Percentiles rank a stretch among this genome's conserved stretches.
phyloP scores from a whole-genome alignment of 768 basidiomycete species.

The Clitopilus hobsonii region DNA sequence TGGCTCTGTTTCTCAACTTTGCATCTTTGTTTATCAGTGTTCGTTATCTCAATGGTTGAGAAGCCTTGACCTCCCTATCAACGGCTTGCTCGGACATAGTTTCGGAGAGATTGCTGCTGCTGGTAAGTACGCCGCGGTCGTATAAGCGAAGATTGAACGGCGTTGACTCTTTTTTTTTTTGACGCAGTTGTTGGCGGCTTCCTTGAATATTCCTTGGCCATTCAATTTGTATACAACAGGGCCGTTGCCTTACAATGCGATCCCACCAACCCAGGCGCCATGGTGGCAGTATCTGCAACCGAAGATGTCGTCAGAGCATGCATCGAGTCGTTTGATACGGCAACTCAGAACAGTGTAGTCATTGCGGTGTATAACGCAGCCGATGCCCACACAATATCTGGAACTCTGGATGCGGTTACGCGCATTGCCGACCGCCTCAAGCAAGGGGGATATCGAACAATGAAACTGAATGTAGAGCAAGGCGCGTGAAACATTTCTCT shows the following conservation, averaged over 20 bases:
- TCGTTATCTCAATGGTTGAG: conserved; percentile 25
- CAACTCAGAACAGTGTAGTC: not conserved
- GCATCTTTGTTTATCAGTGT: conserved; percentile 33
- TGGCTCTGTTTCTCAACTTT: conserved; percentile 28
- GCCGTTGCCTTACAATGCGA: not conserved
- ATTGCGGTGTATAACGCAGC: conserved; percentile 4
- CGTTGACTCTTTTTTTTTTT: too few relatives aligned
- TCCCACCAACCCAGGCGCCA: not conserved
- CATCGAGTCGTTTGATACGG: not conserved
- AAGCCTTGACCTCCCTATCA: conserved; percentile 12
- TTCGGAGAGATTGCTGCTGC: not conserved
- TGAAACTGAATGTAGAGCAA: too few relatives aligned
- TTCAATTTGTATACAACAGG: not conserved
- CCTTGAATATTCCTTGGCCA: not conserved
- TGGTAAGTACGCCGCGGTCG: not conserved
- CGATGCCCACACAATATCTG: not conserved
- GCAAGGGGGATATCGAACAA: too few relatives aligned
- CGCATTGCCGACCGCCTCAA: not conserved
- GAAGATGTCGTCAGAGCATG: not conserved
- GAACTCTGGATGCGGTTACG: not conserved
- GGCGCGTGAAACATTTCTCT: not conserved
- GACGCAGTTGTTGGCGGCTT: not conserved
- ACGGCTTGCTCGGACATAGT: not conserved
- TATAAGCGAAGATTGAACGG: too few relatives aligned
- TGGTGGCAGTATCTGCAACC: not conserved